Evolutionary conservation across 1,284 basidiomycete genomes (phyloP).

Genomic region (Flammula alnicola): DNA sequence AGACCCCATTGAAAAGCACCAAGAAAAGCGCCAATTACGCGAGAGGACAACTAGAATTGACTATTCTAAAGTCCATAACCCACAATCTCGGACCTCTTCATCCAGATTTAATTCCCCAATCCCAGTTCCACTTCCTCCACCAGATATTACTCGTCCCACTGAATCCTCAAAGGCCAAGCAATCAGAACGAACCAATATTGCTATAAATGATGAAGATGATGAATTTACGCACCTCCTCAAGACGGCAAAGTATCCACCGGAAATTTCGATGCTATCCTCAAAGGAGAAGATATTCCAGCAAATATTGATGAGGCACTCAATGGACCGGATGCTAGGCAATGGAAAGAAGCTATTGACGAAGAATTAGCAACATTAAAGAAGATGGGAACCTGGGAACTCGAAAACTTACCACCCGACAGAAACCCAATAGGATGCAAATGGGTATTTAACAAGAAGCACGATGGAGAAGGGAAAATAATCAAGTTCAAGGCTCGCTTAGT

Average conservation of each 20-base stretch:
- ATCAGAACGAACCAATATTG: neutral
- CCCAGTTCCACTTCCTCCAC: neutral
- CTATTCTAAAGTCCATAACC: neutral
- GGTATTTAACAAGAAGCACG: conserved; percentile 25
- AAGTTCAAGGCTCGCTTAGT: conserved; percentile 30
- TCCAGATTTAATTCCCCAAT: neutral
- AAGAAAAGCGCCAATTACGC: neutral
- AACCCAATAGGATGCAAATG: conserved; percentile 22
- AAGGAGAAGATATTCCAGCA: conserved; percentile 4
- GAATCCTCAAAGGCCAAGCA: conserved; percentile 13
- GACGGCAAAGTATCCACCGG: too few relatives aligned
- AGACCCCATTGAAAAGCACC: conserved; percentile 1
- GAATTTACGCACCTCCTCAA: too few relatives aligned
- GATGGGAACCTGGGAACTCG: conserved; percentile 25
- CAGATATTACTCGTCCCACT: conserved; percentile 10
- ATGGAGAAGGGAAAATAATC: conserved; percentile 16
- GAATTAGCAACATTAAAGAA: conserved; percentile 20
- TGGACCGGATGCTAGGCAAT: conserved; percentile 15
- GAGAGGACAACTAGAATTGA: neutral
- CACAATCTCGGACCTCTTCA: neutral
- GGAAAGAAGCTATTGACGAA: conserved; percentile 22
- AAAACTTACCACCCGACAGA: conserved; percentile 19
- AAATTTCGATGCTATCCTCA: neutral
- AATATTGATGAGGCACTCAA: conserved; percentile 14
- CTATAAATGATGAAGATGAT: neutral